Evolutionary conservation across 2,329 filamentous ascomycete species (phyloP), one percentile per base, ranked within the genome.

Genomic region (Gnomoniopsis smithogilvyi): DNA sequence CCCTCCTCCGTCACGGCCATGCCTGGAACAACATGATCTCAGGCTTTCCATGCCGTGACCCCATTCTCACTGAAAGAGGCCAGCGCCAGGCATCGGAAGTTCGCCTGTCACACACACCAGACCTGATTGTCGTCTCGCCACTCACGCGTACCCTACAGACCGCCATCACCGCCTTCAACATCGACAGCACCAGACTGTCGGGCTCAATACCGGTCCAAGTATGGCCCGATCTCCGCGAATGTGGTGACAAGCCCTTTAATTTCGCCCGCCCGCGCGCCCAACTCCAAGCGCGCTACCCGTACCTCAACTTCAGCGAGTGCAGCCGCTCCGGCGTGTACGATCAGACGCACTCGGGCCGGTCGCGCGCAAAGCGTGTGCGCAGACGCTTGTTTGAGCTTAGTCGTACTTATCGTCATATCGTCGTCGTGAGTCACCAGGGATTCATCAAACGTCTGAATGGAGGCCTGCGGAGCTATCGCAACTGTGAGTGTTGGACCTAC

Each of bases 1-100:
- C 57, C 22, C 48, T 59, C 46, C 57, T 59, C 30, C 57, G 57
- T 11, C 57, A 59, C n/a, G 57, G 57, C 52, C 57, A 59, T 55
- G 57, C 57, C 38, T 59, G 57, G 57, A 59, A 59, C 38, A 59
- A 59, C 38, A 59, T 59, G 57, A n/a, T 59, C n/a, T 51, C 57
- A 11, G 57, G 57, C 7, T 59, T 59, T n/a, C 57, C 57, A 22
- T 59, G 57, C 45, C 36, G 57, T 15, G 57, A 59, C 22, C 57
- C 57, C 7, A 59, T 59, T 38, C 52, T 59, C 26, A 59, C 57
- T 1, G 57, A 59, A 24, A 26, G 52, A 11, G 57, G 57, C 14
- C 47, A 26, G 19, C 30, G 41, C 10, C 57, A 59, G 38, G 57
- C 57, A 6, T 6, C 52, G 2, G 47, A 41, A 7, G 57, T 59